Percentiles rank a stretch among this genome's conserved stretches.
Conservation (phyloP, 306 rosid genomes). For the Rosa rugosa region DNA sequence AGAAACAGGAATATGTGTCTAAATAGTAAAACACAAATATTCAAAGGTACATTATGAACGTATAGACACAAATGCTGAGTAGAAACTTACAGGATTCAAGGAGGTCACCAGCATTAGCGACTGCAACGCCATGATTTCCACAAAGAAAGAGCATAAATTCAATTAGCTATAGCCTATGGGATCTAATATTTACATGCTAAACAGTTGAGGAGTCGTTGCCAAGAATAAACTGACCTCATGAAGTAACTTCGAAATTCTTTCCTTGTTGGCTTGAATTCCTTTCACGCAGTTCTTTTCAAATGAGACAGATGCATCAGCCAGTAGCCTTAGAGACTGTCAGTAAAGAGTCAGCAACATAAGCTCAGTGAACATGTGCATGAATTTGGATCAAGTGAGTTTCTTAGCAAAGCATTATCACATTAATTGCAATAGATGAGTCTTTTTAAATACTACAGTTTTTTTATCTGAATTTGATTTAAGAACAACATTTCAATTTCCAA, state of each 20-base stretch:
- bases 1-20: slow-evolving; percentile 12
- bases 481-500: neutral
- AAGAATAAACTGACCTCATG: slow-evolving; percentile 67
- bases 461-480: neutral
- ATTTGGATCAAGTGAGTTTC: neutral
- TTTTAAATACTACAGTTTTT: neutral
- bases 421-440: neutral
- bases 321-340: slow-evolving; percentile 82
- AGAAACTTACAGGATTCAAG: slow-evolving; percentile 80
- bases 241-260: slow-evolving; percentile 85
- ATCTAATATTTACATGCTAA: neutral
- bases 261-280: slow-evolving; percentile 89
- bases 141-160: slow-evolving; percentile 22
- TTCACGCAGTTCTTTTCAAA: slow-evolving; percentile 94
- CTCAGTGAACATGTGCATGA: neutral
- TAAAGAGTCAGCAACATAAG: slow-evolving; percentile 12
- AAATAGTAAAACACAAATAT: neutral
- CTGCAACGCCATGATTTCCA: slow-evolving; percentile 52
- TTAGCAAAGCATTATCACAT: neutral
- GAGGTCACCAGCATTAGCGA: slow-evolving; percentile 96
- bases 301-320: slow-evolving; percentile 90
- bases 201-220: slow-evolving; percentile 5
- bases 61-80: neutral
- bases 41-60: neutral
- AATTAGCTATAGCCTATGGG: slow-evolving; percentile 30